phyloP scores from a whole-genome alignment of 768 basidiomycete species.

The Phanerodontia chrysosporium region DNA sequence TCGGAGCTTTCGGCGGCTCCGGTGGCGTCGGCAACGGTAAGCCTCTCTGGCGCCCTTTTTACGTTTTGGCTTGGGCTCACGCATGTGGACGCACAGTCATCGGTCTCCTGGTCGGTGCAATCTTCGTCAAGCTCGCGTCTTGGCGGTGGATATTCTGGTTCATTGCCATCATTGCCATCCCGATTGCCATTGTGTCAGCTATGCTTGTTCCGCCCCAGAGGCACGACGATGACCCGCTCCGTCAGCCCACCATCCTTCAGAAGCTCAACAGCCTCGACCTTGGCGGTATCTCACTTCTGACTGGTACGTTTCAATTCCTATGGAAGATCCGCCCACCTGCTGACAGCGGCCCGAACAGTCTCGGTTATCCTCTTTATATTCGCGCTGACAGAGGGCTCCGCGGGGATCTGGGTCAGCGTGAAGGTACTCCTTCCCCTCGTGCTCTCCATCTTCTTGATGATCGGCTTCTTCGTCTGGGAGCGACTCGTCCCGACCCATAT shows the following conservation, averaged over 20 bases:
- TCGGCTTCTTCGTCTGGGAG: slow-evolving; percentile 37
- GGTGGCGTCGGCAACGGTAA: slow-evolving; percentile 39
- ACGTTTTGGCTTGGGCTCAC: not conserved
- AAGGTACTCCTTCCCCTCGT: slow-evolving; percentile 36
- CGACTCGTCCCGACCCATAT: slow-evolving; percentile 25
- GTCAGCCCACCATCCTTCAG: not conserved
- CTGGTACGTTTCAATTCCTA: slow-evolving; percentile 14
- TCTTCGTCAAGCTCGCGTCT: slow-evolving; percentile 26
- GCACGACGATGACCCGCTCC: not conserved
- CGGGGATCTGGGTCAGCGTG: slow-evolving; percentile 32
- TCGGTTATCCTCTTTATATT: slow-evolving; percentile 29
- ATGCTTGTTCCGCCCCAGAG: slow-evolving; percentile 22
- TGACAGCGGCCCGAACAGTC: slow-evolving; percentile 9
- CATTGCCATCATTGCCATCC: slow-evolving; percentile 31
- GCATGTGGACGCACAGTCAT: slow-evolving; percentile 13
- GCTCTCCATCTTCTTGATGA: slow-evolving; percentile 29
- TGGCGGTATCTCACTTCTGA: slow-evolving; percentile 24
- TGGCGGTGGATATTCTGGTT: slow-evolving; percentile 42
- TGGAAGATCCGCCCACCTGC: not conserved
- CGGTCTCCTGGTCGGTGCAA: slow-evolving; percentile 28
- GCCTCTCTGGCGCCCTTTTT: not conserved
- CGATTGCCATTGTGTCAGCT: slow-evolving; percentile 18
- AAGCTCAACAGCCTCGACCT: slow-evolving; percentile 21
- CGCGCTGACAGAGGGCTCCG: slow-evolving; percentile 31
- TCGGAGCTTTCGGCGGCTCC: slow-evolving; percentile 35